phyloP scores from a whole-genome alignment of 306 rosid genomes.

The Vachellia pachyceras region DNA sequence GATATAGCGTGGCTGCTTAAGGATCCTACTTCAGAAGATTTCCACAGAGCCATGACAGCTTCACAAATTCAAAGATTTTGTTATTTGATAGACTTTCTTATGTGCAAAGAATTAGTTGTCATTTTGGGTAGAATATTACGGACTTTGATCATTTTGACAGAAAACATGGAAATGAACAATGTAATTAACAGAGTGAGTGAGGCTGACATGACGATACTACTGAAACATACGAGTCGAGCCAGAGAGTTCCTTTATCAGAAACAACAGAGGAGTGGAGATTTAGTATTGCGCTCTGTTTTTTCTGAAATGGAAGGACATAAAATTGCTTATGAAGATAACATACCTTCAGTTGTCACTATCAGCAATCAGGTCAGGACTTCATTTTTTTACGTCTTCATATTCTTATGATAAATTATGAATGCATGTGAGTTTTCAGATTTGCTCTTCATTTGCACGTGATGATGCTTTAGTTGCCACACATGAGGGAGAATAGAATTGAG shows the following conservation, averaged over 20 bases:
- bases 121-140: constrained; percentile 75
- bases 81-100: constrained; percentile 70
- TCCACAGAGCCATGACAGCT: constrained; percentile 57
- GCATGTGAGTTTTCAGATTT: constrained; percentile 1
- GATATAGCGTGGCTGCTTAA: constrained; percentile 94
- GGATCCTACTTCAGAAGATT: constrained; percentile 63
- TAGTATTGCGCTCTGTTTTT: constrained; percentile 23
- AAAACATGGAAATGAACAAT: constrained; percentile 42
- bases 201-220: constrained; percentile 55
- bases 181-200: constrained; percentile 42
- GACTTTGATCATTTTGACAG: constrained; percentile 56
- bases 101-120: constrained; percentile 60
- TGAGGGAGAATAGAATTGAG: constrained; percentile 11
- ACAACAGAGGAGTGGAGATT: constrained; percentile 39
- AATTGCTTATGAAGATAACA: constrained; percentile 44
- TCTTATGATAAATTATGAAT: constrained; percentile 18
- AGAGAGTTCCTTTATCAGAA: constrained; percentile 54
- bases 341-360: constrained; percentile 39
- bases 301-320: constrained; percentile 45
- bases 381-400: neutral
- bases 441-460: constrained; percentile 21
- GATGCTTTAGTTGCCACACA: neutral
- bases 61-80: constrained; percentile 77
- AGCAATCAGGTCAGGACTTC: constrained; percentile 62
- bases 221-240: constrained; percentile 56